Evolutionary conservation across 805 yeast genomes (phyloP).

Genomic region (Suhomyces canberraensis): DNA sequence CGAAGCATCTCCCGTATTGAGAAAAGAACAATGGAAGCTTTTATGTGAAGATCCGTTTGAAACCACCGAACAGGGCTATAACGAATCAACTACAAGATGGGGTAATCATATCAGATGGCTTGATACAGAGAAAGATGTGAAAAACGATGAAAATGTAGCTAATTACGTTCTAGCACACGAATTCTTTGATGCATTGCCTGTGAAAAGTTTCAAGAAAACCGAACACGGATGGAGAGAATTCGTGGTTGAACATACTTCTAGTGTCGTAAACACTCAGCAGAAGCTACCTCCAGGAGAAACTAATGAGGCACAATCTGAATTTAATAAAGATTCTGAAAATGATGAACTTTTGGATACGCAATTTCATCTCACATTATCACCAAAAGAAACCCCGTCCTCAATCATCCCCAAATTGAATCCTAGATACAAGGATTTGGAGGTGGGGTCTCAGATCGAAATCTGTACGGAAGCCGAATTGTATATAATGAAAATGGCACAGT

Average conservation of each 20-base stretch:
- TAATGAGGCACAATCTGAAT: background rate
- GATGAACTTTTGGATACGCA: slow-evolving; percentile 23
- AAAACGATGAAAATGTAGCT: slow-evolving; percentile 26
- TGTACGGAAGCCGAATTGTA: slow-evolving; percentile 71
- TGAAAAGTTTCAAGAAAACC: slow-evolving; percentile 61
- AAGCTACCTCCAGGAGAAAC: slow-evolving; percentile 16
- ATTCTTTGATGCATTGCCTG: slow-evolving; percentile 83
- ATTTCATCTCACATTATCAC: slow-evolving; percentile 57
- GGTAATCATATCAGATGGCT: slow-evolving; percentile 57
- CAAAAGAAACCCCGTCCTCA: slow-evolving; percentile 61
- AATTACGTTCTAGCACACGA: slow-evolving; percentile 80
- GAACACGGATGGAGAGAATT: slow-evolving; percentile 77
- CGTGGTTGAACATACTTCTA: slow-evolving; percentile 54
- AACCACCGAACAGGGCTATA: slow-evolving; percentile 29
- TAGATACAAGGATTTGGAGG: slow-evolving; percentile 52
- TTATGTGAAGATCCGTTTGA: slow-evolving; percentile 38
- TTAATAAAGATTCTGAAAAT: slow-evolving; percentile 6
- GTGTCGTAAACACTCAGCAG: slow-evolving; percentile 34
- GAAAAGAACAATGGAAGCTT: slow-evolving; percentile 50
- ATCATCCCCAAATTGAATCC: slow-evolving; percentile 48
- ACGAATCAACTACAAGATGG: slow-evolving; percentile 44
- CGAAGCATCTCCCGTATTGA: slow-evolving; percentile 69
- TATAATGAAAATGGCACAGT: slow-evolving; percentile 48
- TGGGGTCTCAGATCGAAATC: slow-evolving; percentile 62
- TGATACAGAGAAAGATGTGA: slow-evolving; percentile 52